Base-by-base conservation (phyloP, 176 grass and related monocot genomes). In the Cenchrus americanus region DNA sequence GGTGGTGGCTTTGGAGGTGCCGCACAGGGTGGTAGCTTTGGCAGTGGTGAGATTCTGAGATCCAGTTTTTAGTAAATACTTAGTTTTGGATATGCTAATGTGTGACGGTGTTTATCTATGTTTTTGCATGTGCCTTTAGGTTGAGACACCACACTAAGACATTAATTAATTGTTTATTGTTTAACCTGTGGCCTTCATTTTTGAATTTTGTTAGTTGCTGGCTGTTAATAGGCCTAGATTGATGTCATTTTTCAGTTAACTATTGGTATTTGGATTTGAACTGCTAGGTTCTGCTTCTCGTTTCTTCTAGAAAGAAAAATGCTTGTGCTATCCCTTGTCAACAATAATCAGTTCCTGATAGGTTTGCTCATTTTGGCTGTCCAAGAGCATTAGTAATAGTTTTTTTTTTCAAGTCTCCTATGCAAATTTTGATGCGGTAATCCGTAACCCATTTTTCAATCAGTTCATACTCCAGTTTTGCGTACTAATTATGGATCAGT, bases 1-100 rank as follows among this genome's bases (percentile, higher is more conserved):
- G 83, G 73, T 66, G 22, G 84, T 75, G 79, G 88, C 32, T 91
- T 89, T 84, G 86, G 76, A 62, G 87, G 77, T 80, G 79, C 85
- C 1, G 3, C 63, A 19, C 87, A 84, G 58, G 83, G 94, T 23
- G 69, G 87, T 81, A 75, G 87, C 46, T 91, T 97, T n/a, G 42
- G 85, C 12, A 14, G 86, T 84, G 89, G 89, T 91, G 41, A 86
- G 86, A 82, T 85, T 78, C 53, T 72, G 13, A 13, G 42, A 0
- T 52, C 59, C 15, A 85, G 41, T 67, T 80, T 19, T 52, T 50
- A 11, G 21, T 41, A 53, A 44, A 44, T 22, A 22, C 58, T 43
- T 30, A 66, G 6, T 66, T 51, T 37, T 63, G 58, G 58, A 41
- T 59, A 47, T 83, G 34, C 17, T 69, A 37, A 59, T 83, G 40